phyloP scores from a whole-genome alignment of 768 basidiomycete genomes.

The Lyophyllum decastes region DNA sequence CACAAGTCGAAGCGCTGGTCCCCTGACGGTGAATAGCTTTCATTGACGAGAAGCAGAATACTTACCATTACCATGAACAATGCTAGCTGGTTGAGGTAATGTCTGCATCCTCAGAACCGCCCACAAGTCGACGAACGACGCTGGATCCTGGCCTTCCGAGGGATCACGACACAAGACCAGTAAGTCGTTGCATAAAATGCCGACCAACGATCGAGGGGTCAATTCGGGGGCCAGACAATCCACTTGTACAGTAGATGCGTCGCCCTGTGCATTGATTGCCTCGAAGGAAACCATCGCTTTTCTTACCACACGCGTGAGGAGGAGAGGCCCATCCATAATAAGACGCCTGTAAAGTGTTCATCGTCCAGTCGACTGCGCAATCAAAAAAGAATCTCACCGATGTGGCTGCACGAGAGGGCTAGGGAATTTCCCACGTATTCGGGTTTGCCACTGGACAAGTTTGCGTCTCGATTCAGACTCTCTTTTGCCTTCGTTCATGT shows the following conservation, averaged over 20 bases:
- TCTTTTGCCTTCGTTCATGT: constrained; percentile 98
- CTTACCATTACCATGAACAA: constrained; percentile 83
- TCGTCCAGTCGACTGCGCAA: constrained; percentile 4
- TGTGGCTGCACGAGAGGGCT: constrained; percentile 99
- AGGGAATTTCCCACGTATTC: constrained; percentile 90
- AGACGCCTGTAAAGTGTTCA: constrained; percentile 59
- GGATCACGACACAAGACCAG: constrained; percentile 90
- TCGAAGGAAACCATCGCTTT: constrained; percentile 84
- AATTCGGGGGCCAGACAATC: constrained; percentile 88
- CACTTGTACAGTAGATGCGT: constrained; percentile 81
- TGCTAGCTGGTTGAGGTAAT: constrained; percentile 84
- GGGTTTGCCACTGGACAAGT: constrained; percentile 86
- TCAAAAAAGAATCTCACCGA: constrained; percentile 53
- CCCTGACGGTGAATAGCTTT: constrained; percentile 3
- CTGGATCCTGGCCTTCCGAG: constrained; percentile 75
- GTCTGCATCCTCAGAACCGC: constrained; percentile 97
- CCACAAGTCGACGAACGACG: constrained; percentile 86
- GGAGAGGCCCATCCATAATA: constrained; percentile 87
- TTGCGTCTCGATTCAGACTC: constrained; percentile 91
- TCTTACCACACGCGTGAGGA: constrained; percentile 88
- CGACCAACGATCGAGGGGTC: constrained; percentile 76
- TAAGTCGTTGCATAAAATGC: constrained; percentile 90
- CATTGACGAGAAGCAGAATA: background rate
- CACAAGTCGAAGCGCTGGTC: constrained; percentile 76
- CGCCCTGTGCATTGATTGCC: constrained; percentile 74